Evolutionary conservation across 2,329 filamentous ascomycete genomes (phyloP).

Genomic region (Xylaria sp.): DNA sequence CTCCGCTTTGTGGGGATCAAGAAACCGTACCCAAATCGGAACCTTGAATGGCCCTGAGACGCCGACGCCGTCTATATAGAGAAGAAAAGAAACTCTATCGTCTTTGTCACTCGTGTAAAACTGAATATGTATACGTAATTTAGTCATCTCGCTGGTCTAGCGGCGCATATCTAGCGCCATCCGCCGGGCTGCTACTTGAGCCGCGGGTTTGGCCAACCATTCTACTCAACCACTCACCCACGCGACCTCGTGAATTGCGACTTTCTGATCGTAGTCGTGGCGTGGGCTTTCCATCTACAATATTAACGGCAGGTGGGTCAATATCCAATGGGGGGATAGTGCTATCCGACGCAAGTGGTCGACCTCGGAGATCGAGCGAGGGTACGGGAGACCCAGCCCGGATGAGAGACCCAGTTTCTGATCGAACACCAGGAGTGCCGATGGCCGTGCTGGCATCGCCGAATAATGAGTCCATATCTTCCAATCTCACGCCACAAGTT

Average conservation of each 20-base stretch:
- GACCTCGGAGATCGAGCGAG: conserved; percentile 75
- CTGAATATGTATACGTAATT: conserved; percentile 37
- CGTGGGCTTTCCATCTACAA: conserved; percentile 60
- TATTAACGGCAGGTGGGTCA: conserved; percentile 74
- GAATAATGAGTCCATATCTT: conserved; percentile 96
- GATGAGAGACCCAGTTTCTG: conserved; percentile 84
- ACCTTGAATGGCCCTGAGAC: conserved; percentile 36
- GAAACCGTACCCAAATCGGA: conserved; percentile 33
- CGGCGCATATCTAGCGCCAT: conserved; percentile 53
- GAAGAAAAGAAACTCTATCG: conserved; percentile 34
- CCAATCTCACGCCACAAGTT: conserved; percentile 91
- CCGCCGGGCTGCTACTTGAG: conserved; percentile 48
- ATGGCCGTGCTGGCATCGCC: conserved; percentile 89
- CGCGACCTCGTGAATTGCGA: conserved; percentile 49
- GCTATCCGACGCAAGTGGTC: conserved; percentile 64
- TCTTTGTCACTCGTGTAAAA: conserved; percentile 36
- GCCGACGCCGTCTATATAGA: conserved; percentile 43
- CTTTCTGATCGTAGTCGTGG: conserved; percentile 51
- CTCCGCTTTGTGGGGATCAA: conserved; percentile 17
- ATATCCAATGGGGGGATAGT: conserved; percentile 85
- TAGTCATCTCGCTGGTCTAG: conserved; percentile 55
- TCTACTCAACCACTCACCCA: conserved; percentile 62
- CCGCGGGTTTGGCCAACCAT: conserved; percentile 54
- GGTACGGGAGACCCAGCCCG: conserved; percentile 80
- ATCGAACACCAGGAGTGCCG: conserved; percentile 77